Percentiles rank a stretch among this genome's conserved stretches.
Evolutionary conservation across 805 yeast genomes (phyloP).

Genomic region (Hanseniaspora lachancei): DNA sequence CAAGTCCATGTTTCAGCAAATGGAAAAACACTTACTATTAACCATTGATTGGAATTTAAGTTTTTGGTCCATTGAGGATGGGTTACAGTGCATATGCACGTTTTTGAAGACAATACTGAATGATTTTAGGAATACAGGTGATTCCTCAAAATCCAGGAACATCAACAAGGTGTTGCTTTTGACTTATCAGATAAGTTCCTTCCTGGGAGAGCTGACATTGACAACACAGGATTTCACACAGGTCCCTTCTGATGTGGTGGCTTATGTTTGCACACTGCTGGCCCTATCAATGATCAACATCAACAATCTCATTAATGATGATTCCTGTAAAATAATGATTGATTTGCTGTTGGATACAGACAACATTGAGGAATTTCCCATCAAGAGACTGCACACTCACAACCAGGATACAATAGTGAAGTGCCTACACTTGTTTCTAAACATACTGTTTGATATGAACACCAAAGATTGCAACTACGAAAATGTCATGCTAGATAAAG

Average conservation of each 20-base stretch:
- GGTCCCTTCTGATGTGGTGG: conserved; percentile 34
- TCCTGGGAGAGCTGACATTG: conserved; percentile 41
- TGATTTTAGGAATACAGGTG: conserved; percentile 15
- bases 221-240: conserved; percentile 38
- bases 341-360: not conserved
- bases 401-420: conserved; percentile 6
- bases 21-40: conserved; percentile 63
- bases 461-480: not conserved
- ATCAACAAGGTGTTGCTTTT: not conserved
- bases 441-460: conserved; percentile 6
- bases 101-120: not conserved
- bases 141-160: conserved; percentile 11
- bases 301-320: not conserved
- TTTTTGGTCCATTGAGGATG: conserved; percentile 17
- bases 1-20: conserved; percentile 51
- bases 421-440: conserved; percentile 11
- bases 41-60: conserved; percentile 54
- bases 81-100: conserved; percentile 14
- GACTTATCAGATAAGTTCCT: conserved; percentile 29
- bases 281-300: conserved; percentile 23
- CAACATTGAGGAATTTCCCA: not conserved
- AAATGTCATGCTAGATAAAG: not conserved
- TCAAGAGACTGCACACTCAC: not conserved
- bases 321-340: not conserved
- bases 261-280: conserved; percentile 38